These are phyloP conservation scores for Fistulinella staudtii DNA, from an alignment of 1,284 basidiomycete species.

Conservation along the genomic window DNA sequence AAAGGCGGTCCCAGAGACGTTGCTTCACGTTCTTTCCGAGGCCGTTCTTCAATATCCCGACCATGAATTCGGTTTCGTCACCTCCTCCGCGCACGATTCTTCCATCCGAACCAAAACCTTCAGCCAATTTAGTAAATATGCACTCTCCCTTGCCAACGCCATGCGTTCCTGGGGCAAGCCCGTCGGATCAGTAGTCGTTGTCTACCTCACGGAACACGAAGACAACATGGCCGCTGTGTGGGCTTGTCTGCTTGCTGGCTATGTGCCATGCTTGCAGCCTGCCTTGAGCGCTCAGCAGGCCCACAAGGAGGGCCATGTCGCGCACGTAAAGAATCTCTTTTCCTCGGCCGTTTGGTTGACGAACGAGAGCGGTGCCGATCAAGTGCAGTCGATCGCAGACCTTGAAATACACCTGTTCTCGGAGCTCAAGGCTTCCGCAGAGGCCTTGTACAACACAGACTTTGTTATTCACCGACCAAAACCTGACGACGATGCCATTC, in stretches of 20 bases:
- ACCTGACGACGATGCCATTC: slow-evolving; percentile 26
- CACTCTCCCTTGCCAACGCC: slow-evolving; percentile 18
- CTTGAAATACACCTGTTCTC: slow-evolving; percentile 28
- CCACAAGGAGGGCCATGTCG: slow-evolving; percentile 31
- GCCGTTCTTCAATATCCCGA: slow-evolving; percentile 22
- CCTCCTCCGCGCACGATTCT: slow-evolving; percentile 32
- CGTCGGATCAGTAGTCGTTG: slow-evolving; percentile 26
- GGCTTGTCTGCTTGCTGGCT: slow-evolving; percentile 31
- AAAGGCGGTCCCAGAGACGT: slow-evolving; percentile 15
- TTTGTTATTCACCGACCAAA: slow-evolving; percentile 17
- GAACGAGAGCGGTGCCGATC: slow-evolving; percentile 29
- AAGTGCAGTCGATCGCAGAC: slow-evolving; percentile 27
- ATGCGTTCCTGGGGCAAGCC: slow-evolving; percentile 22
- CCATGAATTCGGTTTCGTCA: slow-evolving; percentile 25
- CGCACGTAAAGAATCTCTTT: slow-evolving; percentile 27
- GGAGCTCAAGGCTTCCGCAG: slow-evolving; percentile 17
- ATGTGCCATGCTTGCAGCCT: slow-evolving; percentile 31
- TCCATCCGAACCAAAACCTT: slow-evolving; percentile 32
- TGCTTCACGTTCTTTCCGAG: slow-evolving; percentile 22
- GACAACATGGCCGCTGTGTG: slow-evolving; percentile 34
- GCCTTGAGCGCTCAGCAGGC: slow-evolving; percentile 31
- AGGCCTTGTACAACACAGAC: not conserved
- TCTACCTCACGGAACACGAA: slow-evolving; percentile 32
- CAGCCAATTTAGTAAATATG: slow-evolving; percentile 17
- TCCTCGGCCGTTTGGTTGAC: slow-evolving; percentile 31